Percentiles rank a stretch among this genome's conserved stretches.
Evolutionary conservation across 1,284 basidiomycete genomes (phyloP).

Genomic region (Termitomyces sp.): DNA sequence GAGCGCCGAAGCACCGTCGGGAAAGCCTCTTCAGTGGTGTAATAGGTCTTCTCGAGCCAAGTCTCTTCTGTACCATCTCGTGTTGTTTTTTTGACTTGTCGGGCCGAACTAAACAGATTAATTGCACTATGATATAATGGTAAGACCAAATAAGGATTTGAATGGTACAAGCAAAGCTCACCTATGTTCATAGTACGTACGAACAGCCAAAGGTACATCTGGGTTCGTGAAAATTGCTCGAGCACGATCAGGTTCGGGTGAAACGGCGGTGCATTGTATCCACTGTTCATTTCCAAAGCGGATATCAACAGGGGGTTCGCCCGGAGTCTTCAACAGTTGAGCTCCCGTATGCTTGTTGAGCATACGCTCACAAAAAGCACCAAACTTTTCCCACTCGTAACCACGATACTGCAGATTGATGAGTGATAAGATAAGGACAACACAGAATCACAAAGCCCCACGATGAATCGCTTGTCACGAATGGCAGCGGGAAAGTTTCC

Average conservation of each 20-base stretch:
- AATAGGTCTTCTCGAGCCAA: slow-evolving; percentile 88
- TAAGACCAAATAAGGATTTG: neutral
- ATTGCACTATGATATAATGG: slow-evolving; percentile 51
- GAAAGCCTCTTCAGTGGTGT: slow-evolving; percentile 86
- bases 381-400: slow-evolving; percentile 86
- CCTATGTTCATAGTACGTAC: slow-evolving; percentile 88
- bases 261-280: slow-evolving; percentile 84
- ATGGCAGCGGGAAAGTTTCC: slow-evolving; percentile 86
- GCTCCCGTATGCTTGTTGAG: slow-evolving; percentile 89
- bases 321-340: slow-evolving; percentile 70
- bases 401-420: slow-evolving; percentile 68
- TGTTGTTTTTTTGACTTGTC: slow-evolving; percentile 60
- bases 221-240: slow-evolving; percentile 82
- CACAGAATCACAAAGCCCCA: slow-evolving; percentile 31
- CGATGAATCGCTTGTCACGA: slow-evolving; percentile 83
- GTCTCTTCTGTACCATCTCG: slow-evolving; percentile 65
- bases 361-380: slow-evolving; percentile 87
- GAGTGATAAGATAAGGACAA: neutral
- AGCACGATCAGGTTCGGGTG: slow-evolving; percentile 79
- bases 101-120: slow-evolving; percentile 75
- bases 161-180: slow-evolving; percentile 21
- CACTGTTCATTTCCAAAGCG: slow-evolving; percentile 79
- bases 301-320: slow-evolving; percentile 78
- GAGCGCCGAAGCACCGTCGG: slow-evolving; percentile 90
- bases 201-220: slow-evolving; percentile 76